Percentiles rank a stretch among this genome's conserved stretches.
phyloP scores from a whole-genome alignment of 1,139 yeast genomes.

The Maudiozyma humilis region DNA sequence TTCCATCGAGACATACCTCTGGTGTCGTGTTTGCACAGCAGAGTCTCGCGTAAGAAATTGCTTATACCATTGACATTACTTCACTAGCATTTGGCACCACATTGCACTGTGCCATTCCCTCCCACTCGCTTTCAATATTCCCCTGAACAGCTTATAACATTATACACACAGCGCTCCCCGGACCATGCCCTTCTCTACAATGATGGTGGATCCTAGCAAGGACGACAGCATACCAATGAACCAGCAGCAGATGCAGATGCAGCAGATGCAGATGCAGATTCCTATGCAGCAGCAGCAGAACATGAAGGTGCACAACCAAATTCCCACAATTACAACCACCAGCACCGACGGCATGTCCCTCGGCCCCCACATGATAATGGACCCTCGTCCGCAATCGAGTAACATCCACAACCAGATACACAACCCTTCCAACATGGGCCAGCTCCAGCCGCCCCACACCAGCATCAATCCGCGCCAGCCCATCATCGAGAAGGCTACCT shows the following conservation, averaged over 20 bases:
- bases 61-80: no score
- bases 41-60: no score
- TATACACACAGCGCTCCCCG: no score
- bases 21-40: no score
- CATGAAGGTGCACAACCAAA: slow-evolving; percentile 10
- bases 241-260: background rate
- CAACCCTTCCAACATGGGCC: background rate
- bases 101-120: no score
- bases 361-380: background rate
- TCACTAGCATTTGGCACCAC: no score
- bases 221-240: background rate
- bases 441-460: slow-evolving; percentile 13
- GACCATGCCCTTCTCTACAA: slow-evolving; percentile 11
- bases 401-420: background rate
- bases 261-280: slow-evolving; percentile 12
- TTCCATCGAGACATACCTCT: no score
- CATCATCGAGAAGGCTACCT: slow-evolving; percentile 29
- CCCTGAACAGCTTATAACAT: no score
- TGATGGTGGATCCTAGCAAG: slow-evolving; percentile 11
- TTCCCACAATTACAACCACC: slow-evolving; percentile 26
- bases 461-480: slow-evolving; percentile 23
- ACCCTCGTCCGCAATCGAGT: background rate
- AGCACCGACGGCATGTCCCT: background rate
- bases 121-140: no score
- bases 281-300: slow-evolving; percentile 8